Conservation (phyloP, 1,284 basidiomycete species). For the Inonotus obliquus region DNA sequence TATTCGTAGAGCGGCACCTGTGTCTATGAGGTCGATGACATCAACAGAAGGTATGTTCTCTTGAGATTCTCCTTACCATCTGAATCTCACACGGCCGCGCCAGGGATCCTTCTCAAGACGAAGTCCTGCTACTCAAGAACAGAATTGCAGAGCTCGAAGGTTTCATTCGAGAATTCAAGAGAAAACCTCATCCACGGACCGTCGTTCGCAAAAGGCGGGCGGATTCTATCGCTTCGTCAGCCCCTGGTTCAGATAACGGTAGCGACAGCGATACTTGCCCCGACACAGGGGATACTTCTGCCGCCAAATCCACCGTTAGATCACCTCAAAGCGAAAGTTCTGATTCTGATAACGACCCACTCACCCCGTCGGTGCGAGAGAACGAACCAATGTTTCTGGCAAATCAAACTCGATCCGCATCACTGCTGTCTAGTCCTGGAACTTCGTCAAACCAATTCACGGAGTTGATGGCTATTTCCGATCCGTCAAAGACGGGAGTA, state of each 20-base stretch:
- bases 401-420: background rate
- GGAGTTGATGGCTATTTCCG: background rate
- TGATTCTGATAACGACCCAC: slow-evolving; percentile 5
- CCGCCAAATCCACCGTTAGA: background rate
- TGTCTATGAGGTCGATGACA: slow-evolving; percentile 40
- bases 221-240: background rate
- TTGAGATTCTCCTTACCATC: background rate
- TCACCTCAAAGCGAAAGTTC: background rate
- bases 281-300: background rate
- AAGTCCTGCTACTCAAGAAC: slow-evolving; percentile 32
- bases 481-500: background rate
- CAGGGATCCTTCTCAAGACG: slow-evolving; percentile 21
- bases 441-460: background rate
- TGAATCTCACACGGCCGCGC: background rate
- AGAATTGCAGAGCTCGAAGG: slow-evolving; percentile 41
- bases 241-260: slow-evolving; percentile 1
- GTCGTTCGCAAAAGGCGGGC: background rate
- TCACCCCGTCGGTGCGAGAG: slow-evolving; percentile 1
- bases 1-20: slow-evolving; percentile 34
- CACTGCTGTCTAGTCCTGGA: background rate
- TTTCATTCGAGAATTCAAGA: slow-evolving; percentile 34
- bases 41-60: slow-evolving; percentile 25
- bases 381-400: slow-evolving; percentile 6
- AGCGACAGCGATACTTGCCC: background rate
- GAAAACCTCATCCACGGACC: slow-evolving; percentile 22